These are phyloP conservation scores for Entomortierella chlamydospora DNA, from an alignment of 192 early-diverging fungal genomes.

Conservation along the genomic window DNA sequence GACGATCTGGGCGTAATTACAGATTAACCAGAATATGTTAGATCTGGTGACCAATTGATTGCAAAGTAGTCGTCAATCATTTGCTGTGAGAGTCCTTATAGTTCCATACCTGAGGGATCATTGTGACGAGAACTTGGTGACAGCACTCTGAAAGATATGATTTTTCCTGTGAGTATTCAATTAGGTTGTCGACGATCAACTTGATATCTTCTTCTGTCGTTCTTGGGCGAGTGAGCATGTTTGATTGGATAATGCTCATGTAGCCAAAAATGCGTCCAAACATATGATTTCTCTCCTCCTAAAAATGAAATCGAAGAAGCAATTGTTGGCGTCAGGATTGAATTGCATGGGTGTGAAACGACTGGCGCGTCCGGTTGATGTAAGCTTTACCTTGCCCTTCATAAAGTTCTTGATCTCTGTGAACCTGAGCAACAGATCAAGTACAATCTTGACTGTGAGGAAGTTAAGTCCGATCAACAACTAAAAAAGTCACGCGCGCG, in stretches of 20 bases:
- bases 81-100: too few relatives aligned
- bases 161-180: constrained; percentile 77
- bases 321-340: neutral
- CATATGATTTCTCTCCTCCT: constrained; percentile 89
- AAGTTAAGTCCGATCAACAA: constrained; percentile 52
- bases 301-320: neutral
- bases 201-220: constrained; percentile 79
- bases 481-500: constrained; percentile 2
- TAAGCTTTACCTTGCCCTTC: constrained; percentile 64
- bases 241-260: constrained; percentile 84
- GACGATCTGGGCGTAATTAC: constrained; percentile 14
- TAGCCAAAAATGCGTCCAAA: constrained; percentile 94
- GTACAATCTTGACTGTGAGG: constrained; percentile 65
- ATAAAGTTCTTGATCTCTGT: constrained; percentile 73
- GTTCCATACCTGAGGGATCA: constrained; percentile 60
- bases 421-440: constrained; percentile 76
- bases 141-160: constrained; percentile 84
- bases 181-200: constrained; percentile 76
- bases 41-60: neutral
- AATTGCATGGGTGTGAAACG: too few relatives aligned
- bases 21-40: neutral
- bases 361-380: too few relatives aligned
- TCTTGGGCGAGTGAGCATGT: constrained; percentile 69
- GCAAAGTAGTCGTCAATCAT: too few relatives aligned
- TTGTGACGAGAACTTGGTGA: constrained; percentile 77